Evolutionary conservation across 441 rosid species (phyloP).

Genomic region (Adansonia madagascariensis): DNA sequence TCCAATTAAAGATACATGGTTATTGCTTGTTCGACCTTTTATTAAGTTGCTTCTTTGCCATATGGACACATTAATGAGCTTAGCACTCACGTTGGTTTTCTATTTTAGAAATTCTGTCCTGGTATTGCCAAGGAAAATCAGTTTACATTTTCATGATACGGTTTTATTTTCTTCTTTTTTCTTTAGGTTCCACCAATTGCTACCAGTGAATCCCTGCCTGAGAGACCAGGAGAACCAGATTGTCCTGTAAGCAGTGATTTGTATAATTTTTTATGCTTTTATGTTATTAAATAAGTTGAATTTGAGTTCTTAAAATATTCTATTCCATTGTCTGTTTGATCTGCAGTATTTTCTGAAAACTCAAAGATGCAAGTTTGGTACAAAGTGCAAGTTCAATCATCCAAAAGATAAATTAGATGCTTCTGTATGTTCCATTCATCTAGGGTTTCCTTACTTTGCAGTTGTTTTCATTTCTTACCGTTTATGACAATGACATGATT

Average conservation of each 20-base stretch:
- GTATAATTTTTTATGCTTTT: constrained; percentile 18
- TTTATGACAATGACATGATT: constrained; percentile 25
- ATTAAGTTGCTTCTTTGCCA: neutral
- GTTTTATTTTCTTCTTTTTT: constrained; percentile 26
- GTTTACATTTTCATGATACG: constrained; percentile 11
- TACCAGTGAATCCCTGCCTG: constrained; percentile 66
- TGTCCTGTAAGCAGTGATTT: constrained; percentile 72
- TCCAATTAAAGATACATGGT: constrained; percentile 14
- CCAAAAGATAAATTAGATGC: constrained; percentile 53
- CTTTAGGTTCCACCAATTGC: constrained; percentile 64
- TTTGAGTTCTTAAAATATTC: constrained; percentile 31
- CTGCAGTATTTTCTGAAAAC: constrained; percentile 88
- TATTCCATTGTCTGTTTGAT: constrained; percentile 23
- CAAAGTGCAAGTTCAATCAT: constrained; percentile 94
- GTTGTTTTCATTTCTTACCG: constrained; percentile 11
- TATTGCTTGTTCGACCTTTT: constrained; percentile 11
- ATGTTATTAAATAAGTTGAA: neutral
- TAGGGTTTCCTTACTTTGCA: constrained; percentile 24
- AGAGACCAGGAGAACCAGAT: constrained; percentile 87
- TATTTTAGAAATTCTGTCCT: constrained; percentile 13
- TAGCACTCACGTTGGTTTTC: constrained; percentile 18
- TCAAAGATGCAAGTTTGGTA: constrained; percentile 89
- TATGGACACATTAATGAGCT: constrained; percentile 2
- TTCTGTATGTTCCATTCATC: constrained; percentile 49
- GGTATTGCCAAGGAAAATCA: constrained; percentile 28